Base-by-base conservation (phyloP, 2,329 filamentous ascomycete species). In the Rutstroemia sp. region DNA sequence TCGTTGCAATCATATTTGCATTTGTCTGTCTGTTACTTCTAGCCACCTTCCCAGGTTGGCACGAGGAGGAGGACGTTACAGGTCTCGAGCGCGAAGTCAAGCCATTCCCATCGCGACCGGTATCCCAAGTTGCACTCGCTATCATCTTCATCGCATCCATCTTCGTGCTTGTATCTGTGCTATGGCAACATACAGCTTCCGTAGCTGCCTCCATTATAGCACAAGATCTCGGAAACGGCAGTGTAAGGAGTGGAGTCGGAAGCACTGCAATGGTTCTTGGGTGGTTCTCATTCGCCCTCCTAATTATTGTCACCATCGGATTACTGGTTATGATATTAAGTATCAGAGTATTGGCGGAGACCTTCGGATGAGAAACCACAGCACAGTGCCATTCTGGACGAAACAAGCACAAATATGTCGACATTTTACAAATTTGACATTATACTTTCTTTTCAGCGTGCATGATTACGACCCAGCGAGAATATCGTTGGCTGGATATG, bases 41-140 rank as follows among this genome's bases (percentile, higher is more conserved):
- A 54, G 92, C 92, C 54, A 97, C 94, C 36, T 99, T 97, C 75
- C 94, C 94, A 1, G 92, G 92, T 61, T 99, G 94, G 90, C 92
- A 97, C 73, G 90, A 96, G 73, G 90, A 95, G 73, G 81, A 86
- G 62, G 88, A 94, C 72, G 84, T 81, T 39, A 78, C 82, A 53
- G 92, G 91, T 52, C 90, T 86, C 49, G 91, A 95, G 66, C 84
- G 89, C 67, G 90, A 96, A 73, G 87, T 96, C 70, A 95, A 95
- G 74, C 90, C 90, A 7, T 96, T 99, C 73, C 94, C 94, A 10
- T 94, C 89, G 38, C 83, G 92, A 44, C 86, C 92, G 10, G 92
- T 97, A 54, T 95, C 89, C 12, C 94, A 99, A 74, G 83, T 95
- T 60, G 90, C 92, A 10, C 79, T 99, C 46, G 91, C 92, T 56